phyloP scores from a whole-genome alignment of 805 yeast genomes.

The Metschnikowia borealis region DNA sequence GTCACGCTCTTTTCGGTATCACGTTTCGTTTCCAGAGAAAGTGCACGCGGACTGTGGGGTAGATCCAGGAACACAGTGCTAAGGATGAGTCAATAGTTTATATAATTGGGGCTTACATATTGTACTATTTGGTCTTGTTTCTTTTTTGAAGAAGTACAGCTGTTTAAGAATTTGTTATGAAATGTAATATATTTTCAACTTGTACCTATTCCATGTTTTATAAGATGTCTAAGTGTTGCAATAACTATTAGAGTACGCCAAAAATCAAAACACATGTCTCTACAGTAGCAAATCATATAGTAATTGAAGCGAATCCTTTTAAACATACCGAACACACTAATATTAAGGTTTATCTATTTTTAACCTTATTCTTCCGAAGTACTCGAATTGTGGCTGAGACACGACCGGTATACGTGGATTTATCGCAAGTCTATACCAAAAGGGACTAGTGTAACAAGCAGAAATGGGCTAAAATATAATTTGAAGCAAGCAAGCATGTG shows the following conservation, averaged over 20 bases:
- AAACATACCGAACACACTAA: too few species aligned
- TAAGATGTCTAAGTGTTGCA: not conserved
- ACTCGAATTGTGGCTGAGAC: not conserved
- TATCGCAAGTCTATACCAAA: not conserved
- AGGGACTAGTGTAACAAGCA: not conserved
- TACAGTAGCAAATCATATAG: not conserved
- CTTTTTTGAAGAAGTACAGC: too few species aligned
- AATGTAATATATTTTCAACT: not conserved
- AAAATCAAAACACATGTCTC: not conserved
- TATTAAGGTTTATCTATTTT: not conserved
- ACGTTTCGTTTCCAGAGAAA: not conserved
- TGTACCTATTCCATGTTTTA: not conserved
- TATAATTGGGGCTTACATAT: not conserved
- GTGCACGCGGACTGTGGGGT: not conserved
- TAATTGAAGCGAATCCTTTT: not conserved
- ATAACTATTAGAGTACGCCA: not conserved
- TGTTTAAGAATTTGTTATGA: too few species aligned
- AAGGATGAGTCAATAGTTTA: not conserved
- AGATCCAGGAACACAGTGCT: not conserved
- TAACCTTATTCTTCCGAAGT: not conserved
- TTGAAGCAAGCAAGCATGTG: not conserved
- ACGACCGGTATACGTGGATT: not conserved
- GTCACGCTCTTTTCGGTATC: not conserved
- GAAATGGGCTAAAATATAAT: not conserved
- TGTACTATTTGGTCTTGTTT: too few species aligned